These are phyloP conservation scores for Auricularia auricula-judae DNA, from an alignment of 768 basidiomycete species.

Conservation along the genomic window DNA sequence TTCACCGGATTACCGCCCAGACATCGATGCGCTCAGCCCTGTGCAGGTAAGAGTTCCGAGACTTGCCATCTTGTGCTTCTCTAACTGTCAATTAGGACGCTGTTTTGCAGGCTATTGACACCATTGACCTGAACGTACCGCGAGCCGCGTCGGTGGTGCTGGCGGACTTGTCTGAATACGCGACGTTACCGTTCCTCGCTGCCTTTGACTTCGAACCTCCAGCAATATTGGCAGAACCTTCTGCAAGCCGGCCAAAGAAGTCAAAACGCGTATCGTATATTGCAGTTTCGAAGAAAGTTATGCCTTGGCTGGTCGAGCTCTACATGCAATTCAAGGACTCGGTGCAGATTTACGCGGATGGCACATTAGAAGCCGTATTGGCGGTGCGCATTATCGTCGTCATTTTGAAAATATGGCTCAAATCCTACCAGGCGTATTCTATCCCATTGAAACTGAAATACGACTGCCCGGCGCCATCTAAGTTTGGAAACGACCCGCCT, in stretches of 20 bases:
- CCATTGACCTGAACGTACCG: constrained; percentile 50
- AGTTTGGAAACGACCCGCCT: constrained; percentile 75
- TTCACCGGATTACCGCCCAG: constrained; percentile 81
- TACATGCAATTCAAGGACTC: constrained; percentile 56
- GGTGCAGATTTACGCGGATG: constrained; percentile 59
- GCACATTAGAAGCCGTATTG: constrained; percentile 74
- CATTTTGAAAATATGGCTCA: background rate
- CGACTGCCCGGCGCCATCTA: constrained; percentile 83
- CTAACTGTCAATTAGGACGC: constrained; percentile 36
- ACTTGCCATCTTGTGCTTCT: background rate
- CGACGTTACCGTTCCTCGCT: constrained; percentile 78
- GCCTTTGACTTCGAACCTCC: constrained; percentile 47
- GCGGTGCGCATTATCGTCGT: constrained; percentile 36
- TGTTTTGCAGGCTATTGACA: constrained; percentile 58
- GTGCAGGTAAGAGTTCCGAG: constrained; percentile 46
- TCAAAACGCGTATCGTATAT: constrained; percentile 76
- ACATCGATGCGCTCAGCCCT: constrained; percentile 71
- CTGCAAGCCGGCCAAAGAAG: constrained; percentile 21
- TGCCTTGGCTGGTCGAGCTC: constrained; percentile 75
- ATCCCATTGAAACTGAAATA: constrained; percentile 92
- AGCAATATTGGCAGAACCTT: constrained; percentile 4
- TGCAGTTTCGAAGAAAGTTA: constrained; percentile 75
- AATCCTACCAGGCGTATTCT: constrained; percentile 53
- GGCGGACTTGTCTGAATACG: constrained; percentile 74
- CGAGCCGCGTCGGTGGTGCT: constrained; percentile 67